Evolutionary conservation across 306 rosid species (phyloP).

Genomic region (Phaseolus lunatus): DNA sequence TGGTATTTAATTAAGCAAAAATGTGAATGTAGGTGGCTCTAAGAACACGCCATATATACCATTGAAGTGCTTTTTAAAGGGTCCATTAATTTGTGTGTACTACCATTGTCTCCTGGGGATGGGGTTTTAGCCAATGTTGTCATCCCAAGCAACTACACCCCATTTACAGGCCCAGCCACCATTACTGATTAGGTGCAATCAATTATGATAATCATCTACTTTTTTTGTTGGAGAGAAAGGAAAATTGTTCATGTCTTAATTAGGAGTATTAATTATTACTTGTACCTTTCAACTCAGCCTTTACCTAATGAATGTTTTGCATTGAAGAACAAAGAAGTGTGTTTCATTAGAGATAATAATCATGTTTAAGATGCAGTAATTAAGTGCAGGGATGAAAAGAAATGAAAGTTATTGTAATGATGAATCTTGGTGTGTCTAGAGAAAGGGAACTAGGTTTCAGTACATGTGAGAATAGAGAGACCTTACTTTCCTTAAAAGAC

Average conservation of each 20-base stretch:
- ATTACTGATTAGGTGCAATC: constrained; percentile 5
- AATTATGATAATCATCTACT: not conserved
- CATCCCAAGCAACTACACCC: constrained; percentile 35
- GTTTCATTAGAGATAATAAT: too few relatives aligned
- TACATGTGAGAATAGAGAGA: not conserved
- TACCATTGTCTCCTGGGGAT: constrained; percentile 39
- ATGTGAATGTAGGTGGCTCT: not conserved
- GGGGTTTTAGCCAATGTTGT: constrained; percentile 34
- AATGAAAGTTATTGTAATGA: too few relatives aligned
- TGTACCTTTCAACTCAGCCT: too few relatives aligned
- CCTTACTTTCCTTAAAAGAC: not conserved
- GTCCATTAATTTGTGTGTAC: constrained; percentile 36
- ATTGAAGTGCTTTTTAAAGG: constrained; percentile 37
- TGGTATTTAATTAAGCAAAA: constrained; percentile 34
- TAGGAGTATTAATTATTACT: too few relatives aligned
- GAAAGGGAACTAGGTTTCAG: not conserved
- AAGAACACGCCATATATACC: not conserved
- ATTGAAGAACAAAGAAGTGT: too few relatives aligned
- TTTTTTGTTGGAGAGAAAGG: too few relatives aligned
- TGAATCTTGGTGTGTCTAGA: not conserved
- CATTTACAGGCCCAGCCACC: too few relatives aligned
- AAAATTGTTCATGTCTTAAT: too few relatives aligned
- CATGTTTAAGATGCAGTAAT: too few relatives aligned
- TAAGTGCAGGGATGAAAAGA: too few relatives aligned
- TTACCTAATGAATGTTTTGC: too few relatives aligned